Evolutionary conservation across 768 basidiomycete genomes (phyloP), one percentile per base, ranked within the genome.

Genomic region (Mycena indigotica): DNA sequence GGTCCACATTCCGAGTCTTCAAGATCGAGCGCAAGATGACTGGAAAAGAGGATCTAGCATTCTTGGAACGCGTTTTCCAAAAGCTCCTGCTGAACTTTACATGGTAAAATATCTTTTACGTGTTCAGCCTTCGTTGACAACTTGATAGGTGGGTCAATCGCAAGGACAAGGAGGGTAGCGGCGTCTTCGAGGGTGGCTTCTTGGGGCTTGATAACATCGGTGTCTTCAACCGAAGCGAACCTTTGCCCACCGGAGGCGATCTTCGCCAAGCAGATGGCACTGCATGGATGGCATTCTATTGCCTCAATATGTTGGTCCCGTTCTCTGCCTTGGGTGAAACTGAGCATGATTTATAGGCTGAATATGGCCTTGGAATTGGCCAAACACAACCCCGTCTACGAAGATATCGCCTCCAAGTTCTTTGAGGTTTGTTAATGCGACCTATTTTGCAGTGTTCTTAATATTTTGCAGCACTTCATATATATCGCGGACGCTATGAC

Each of bases 281-380:
- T 5, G 93, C 96, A 0, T 99, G 97, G 97, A 99, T 99, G 97
- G 97, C 95, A 28, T 99, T 98, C 77, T 99, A 96, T 73, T 94
- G 89, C 64, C 74, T 98, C 56, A 97, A 97, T 68, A 98, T 98
- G 97, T 92, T 58, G 84, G 65, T 26, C 8, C 3, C 29, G 32
- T 40, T 50, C 28, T 30, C 57, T 13, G 8, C 39, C 19, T 46
- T 40, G 24, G 16, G n/a, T 24, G 35, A 29, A 50, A 32, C 19
- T 60, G 60, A 55, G 50, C 28, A 51, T 35, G 5, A 24, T 53
- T 56, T 28, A 10, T 55, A 95, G 93, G 93, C 74, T 99, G 71
- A 96, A 90, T 72, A 99, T 99, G 70, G 95, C 97, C 0, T 83
- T 99, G 44, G 97, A 99, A 71, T 77, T 99, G 38, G 97, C 97